Conservation (phyloP, 2,329 filamentous ascomycete species). For the Chaetomiaceae sp. region DNA sequence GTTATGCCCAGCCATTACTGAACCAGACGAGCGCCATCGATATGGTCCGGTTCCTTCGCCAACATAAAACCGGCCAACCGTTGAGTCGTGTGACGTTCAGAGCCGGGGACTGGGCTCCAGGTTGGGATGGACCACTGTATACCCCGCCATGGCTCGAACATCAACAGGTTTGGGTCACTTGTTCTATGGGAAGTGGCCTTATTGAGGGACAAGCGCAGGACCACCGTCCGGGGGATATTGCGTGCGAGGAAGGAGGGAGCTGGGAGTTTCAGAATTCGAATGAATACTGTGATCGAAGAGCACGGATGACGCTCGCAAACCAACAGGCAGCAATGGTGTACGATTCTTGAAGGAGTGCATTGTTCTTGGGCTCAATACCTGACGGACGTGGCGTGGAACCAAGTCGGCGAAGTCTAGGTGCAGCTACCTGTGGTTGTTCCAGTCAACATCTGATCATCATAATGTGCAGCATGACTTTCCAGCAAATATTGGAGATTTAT, state of each 20-base stretch:
- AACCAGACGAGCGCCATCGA: not conserved
- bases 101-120: not conserved
- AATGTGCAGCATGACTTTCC: too few relatives aligned
- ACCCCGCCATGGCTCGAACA: not conserved
- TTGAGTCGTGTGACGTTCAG: not conserved
- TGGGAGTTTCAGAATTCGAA: too few relatives aligned
- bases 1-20: not conserved
- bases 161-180: not conserved
- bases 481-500: too few relatives aligned
- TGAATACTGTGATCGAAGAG: too few relatives aligned
- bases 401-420: too few relatives aligned
- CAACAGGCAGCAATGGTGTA: too few relatives aligned
- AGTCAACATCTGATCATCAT: too few relatives aligned
- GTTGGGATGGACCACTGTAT: not conserved
- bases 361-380: too few relatives aligned
- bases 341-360: too few relatives aligned
- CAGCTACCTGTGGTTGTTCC: too few relatives aligned
- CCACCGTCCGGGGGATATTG: not conserved
- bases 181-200: not conserved
- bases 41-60: constrained; percentile 1
- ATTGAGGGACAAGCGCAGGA: not conserved
- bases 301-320: too few relatives aligned
- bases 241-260: not conserved
- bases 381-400: too few relatives aligned
- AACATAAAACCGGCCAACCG: not conserved